Conservation (phyloP, 805 yeast genomes). For the Brettanomyces custersianus region DNA sequence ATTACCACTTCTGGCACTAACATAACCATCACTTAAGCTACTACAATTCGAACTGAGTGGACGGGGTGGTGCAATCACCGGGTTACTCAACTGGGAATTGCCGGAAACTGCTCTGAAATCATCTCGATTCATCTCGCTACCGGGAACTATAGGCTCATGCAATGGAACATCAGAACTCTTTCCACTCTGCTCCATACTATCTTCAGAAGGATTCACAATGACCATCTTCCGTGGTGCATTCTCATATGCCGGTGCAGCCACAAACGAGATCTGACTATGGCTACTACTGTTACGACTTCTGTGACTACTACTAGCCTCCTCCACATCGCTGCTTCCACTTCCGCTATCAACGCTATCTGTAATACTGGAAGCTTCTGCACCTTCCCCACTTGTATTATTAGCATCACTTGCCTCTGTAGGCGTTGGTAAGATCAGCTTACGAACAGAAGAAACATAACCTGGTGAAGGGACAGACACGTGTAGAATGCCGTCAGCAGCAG, state of each 20-base stretch:
- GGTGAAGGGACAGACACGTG: no score
- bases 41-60: no score
- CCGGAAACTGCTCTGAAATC: no score
- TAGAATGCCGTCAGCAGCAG: no score
- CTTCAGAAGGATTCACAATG: constrained; percentile 14
- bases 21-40: background rate
- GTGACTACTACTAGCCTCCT: background rate
- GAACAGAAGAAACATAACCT: background rate
- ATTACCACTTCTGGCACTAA: constrained; percentile 1
- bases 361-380: no score
- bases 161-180: background rate
- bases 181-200: constrained; percentile 1
- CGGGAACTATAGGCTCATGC: no score
- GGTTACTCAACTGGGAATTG: no score
- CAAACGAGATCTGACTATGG: constrained; percentile 1
- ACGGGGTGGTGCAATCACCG: no score
- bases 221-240: constrained; percentile 14
- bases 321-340: constrained; percentile 2
- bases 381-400: background rate
- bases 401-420: constrained; percentile 1
- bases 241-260: constrained; percentile 22
- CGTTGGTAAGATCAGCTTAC: constrained; percentile 2
- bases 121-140: no score
- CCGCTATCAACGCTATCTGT: background rate
- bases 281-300: background rate